phyloP scores from a whole-genome alignment of 192 early-diverging fungal genomes.

The Gorgonomyces haynaldii region DNA sequence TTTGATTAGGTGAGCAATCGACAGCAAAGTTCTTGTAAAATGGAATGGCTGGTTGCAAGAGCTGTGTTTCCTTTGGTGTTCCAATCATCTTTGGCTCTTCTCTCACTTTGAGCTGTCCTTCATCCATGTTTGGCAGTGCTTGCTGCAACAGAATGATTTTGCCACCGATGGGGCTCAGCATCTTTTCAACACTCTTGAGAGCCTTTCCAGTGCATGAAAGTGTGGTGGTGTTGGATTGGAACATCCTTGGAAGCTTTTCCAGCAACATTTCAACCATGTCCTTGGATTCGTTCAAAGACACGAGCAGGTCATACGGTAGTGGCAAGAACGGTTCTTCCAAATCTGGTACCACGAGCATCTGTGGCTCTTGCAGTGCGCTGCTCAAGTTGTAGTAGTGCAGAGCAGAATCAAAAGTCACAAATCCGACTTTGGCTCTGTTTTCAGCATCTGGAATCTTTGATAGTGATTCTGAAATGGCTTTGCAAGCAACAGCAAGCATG shows the following conservation, averaged over 20 bases:
- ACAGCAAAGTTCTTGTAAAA: slow-evolving; percentile 93
- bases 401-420: slow-evolving; percentile 79
- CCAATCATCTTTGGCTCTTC: slow-evolving; percentile 81
- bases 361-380: slow-evolving; percentile 60
- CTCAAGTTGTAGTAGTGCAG: slow-evolving; percentile 89
- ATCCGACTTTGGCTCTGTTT: slow-evolving; percentile 74
- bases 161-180: slow-evolving; percentile 75
- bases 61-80: slow-evolving; percentile 76
- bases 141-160: slow-evolving; percentile 78
- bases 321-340: slow-evolving; percentile 84
- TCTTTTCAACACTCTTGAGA: slow-evolving; percentile 66
- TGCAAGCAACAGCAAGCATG: slow-evolving; percentile 66
- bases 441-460: slow-evolving; percentile 82
- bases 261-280: slow-evolving; percentile 60
- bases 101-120: slow-evolving; percentile 68
- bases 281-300: slow-evolving; percentile 76
- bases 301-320: slow-evolving; percentile 77
- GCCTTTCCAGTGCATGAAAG: slow-evolving; percentile 75
- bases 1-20: slow-evolving; percentile 79
- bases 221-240: slow-evolving; percentile 65
- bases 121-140: slow-evolving; percentile 68
- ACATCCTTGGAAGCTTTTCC: slow-evolving; percentile 65
- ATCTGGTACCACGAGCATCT: slow-evolving; percentile 89
- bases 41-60: slow-evolving; percentile 67
- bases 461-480: slow-evolving; percentile 68